Conservation (phyloP, 495 filamentous ascomycete genomes). For the Penicillium alfredii region DNA sequence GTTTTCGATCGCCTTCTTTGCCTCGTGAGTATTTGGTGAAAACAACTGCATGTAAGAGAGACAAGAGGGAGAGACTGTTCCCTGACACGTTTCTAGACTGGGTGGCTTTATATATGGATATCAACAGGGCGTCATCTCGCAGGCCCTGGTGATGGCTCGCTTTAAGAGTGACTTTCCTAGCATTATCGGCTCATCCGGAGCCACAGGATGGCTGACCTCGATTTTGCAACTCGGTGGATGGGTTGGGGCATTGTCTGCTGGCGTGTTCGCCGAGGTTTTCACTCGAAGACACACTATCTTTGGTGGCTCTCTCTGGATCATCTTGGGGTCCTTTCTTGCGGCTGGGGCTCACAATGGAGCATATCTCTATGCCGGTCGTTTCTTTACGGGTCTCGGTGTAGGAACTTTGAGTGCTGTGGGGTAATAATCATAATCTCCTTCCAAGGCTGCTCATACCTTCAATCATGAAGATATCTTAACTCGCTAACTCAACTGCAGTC, state of each 20-base stretch:
- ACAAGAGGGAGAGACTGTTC: too few species aligned
- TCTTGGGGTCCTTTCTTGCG: conserved; percentile 63
- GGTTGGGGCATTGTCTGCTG: conserved; percentile 62
- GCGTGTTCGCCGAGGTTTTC: conserved; percentile 60
- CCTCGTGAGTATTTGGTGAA: too few species aligned
- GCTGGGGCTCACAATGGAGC: conserved; percentile 38
- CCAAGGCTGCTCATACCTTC: background rate
- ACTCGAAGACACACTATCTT: conserved; percentile 66
- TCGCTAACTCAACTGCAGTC: too few species aligned
- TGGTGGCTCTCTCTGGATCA: conserved; percentile 57
- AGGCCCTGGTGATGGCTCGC: background rate
- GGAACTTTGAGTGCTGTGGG: conserved; percentile 3
- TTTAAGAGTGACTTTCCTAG: background rate
- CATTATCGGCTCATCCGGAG: background rate
- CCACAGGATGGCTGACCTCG: conserved; percentile 58
- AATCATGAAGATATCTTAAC: too few species aligned
- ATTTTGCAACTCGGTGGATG: conserved; percentile 64
- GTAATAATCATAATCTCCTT: background rate
- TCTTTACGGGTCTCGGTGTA: conserved; percentile 49
- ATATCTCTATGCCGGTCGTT: conserved; percentile 62
- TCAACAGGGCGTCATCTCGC: background rate
- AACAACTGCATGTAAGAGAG: too few species aligned
- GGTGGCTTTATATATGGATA: background rate
- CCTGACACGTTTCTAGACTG: too few species aligned
- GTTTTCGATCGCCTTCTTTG: too few species aligned